Evolutionary conservation across 2,329 filamentous ascomycete species (phyloP).

Genomic region (Coleophoma eucalyptorum): DNA sequence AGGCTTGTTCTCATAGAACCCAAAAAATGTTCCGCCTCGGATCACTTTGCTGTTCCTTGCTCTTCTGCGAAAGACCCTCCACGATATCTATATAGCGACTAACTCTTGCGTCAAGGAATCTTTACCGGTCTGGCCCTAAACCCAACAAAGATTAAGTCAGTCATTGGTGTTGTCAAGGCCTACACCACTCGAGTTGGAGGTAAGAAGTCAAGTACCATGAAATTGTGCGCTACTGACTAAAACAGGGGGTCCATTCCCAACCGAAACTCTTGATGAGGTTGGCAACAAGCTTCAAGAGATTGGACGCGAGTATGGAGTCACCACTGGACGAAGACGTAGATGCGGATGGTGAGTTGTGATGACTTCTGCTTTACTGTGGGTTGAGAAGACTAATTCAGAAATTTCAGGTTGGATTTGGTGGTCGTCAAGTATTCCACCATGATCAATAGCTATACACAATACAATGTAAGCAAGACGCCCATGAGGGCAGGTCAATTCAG

Average conservation of each 20-base stretch:
- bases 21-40: constrained; percentile 9
- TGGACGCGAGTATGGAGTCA: neutral
- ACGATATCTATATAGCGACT: neutral
- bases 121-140: constrained; percentile 58
- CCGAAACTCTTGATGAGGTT: neutral
- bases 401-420: neutral
- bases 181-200: constrained; percentile 48
- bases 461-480: neutral
- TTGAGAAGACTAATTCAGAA: no score
- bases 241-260: neutral
- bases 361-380: no score
- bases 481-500: no score
- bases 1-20: no score
- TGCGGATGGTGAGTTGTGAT: neutral
- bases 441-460: neutral
- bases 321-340: neutral
- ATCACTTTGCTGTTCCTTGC: constrained; percentile 57
- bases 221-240: no score
- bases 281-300: neutral
- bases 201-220: neutral
- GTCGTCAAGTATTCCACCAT: neutral
- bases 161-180: constrained; percentile 62
- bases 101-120: constrained; percentile 40
- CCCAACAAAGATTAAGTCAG: constrained; percentile 54
- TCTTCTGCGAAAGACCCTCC: no score